Evolutionary conservation across 1,284 basidiomycete species (phyloP).

Genomic region (Exsudoporus floridanus): DNA sequence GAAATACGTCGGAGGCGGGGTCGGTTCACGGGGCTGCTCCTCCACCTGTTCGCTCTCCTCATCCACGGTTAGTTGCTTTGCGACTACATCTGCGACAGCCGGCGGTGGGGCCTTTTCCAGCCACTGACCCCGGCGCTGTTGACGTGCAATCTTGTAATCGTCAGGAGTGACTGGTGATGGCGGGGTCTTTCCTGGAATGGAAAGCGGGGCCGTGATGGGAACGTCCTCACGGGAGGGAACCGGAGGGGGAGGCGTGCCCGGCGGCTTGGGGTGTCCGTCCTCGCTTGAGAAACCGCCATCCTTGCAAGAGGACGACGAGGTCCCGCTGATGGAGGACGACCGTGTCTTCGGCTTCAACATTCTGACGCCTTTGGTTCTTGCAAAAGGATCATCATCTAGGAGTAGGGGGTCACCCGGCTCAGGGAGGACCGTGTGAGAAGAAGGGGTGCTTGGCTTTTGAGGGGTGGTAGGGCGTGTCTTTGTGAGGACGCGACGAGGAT

Average conservation of each 20-base stretch:
- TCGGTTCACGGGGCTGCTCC: constrained; percentile 18
- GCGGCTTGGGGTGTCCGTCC: constrained; percentile 9
- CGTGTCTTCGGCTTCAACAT: constrained; percentile 30
- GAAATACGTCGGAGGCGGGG: constrained; percentile 44
- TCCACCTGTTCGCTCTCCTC: constrained; percentile 16
- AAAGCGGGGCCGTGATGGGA: no score
- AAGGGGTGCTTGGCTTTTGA: constrained; percentile 16
- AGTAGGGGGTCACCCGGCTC: constrained; percentile 27
- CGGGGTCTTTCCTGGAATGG: constrained; percentile 18
- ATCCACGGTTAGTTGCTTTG: constrained; percentile 21
- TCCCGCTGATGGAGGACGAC: constrained; percentile 18
- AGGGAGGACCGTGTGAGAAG: constrained; percentile 4
- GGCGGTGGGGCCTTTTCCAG: constrained; percentile 43
- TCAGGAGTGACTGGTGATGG: constrained; percentile 37
- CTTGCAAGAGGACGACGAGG: neutral
- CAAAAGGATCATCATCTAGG: constrained; percentile 60
- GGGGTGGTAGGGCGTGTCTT: constrained; percentile 33
- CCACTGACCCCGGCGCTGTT: constrained; percentile 41
- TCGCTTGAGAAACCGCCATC: constrained; percentile 12
- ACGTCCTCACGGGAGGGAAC: no score
- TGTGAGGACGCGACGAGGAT: constrained; percentile 29
- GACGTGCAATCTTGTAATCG: constrained; percentile 41
- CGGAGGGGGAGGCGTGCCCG: neutral
- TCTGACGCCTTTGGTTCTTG: constrained; percentile 49
- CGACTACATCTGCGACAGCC: constrained; percentile 28